Evolutionary conservation across 441 rosid species (phyloP).

Genomic region (Gossypium gossypioides): DNA sequence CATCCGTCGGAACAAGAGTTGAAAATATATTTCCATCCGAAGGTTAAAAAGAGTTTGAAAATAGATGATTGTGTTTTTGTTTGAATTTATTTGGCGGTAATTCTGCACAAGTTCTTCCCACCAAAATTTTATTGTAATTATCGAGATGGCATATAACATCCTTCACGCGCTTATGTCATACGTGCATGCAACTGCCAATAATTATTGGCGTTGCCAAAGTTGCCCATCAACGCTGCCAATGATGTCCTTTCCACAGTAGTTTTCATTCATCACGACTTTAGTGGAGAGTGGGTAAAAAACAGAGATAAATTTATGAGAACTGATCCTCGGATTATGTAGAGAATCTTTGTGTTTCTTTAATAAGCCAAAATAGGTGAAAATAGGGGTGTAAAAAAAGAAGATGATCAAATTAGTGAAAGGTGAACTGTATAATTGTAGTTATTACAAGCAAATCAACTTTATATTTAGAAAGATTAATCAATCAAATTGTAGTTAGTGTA

Average conservation of each 20-base stretch:
- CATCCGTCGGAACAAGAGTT: too few relatives aligned
- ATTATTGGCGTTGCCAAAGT: neutral
- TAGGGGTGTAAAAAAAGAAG: neutral
- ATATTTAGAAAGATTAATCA: too few relatives aligned
- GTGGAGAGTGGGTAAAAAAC: neutral
- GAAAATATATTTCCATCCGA: too few relatives aligned
- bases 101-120: neutral
- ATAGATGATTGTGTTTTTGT: neutral
- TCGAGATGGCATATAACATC: neutral
- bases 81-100: neutral
- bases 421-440: too few relatives aligned
- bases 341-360: neutral
- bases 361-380: neutral
- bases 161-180: neutral
- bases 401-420: too few relatives aligned
- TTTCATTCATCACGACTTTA: neutral
- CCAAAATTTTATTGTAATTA: neutral
- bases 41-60: neutral
- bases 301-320: neutral
- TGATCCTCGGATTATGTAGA: neutral
- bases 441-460: too few relatives aligned
- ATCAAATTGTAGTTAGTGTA: too few relatives aligned
- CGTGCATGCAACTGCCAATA: neutral
- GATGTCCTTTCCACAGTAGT: neutral
- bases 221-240: neutral